These are phyloP conservation scores for Leptomonas seymouri DNA, from an alignment of 208 protist genomes.

Conservation along the genomic window DNA sequence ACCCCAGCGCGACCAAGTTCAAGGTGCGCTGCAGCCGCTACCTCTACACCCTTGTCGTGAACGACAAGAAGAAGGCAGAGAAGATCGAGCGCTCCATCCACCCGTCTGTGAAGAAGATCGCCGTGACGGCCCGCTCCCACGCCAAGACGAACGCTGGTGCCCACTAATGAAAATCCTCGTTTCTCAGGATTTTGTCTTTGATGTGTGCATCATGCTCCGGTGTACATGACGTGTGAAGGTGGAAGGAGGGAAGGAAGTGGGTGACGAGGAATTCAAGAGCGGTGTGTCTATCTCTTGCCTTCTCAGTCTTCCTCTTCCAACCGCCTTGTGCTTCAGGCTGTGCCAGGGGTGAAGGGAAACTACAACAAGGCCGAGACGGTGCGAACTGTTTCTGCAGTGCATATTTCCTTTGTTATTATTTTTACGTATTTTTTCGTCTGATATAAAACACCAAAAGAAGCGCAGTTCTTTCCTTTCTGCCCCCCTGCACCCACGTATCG, in stretches of 20 bases:
- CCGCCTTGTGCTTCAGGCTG: not conserved
- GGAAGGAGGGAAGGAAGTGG: not conserved
- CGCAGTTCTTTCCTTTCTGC: too few species aligned
- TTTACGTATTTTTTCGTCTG: conserved; percentile 12
- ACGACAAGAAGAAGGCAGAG: conserved; percentile 92
- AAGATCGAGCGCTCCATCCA: conserved; percentile 93
- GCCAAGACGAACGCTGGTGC: conserved; percentile 82
- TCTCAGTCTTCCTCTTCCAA: not conserved
- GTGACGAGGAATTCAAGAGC: not conserved
- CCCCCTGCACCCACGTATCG: too few species aligned
- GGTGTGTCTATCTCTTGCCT: not conserved
- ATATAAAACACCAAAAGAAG: not conserved
- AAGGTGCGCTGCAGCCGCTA: conserved; percentile 94
- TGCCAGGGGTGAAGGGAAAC: not conserved
- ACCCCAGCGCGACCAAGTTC: conserved; percentile 91
- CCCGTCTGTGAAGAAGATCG: conserved; percentile 90
- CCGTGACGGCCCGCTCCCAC: conserved; percentile 81
- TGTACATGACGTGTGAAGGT: not conserved
- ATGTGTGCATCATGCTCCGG: not conserved
- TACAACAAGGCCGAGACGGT: not conserved
- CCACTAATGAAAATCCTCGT: conserved; percentile 4
- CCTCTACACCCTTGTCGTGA: conserved; percentile 92
- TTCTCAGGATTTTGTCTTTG: not conserved
- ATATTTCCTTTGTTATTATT: too few species aligned
- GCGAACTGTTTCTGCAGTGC: conserved; percentile 4